Conservation (phyloP, 1,139 yeast genomes). For the Citeromyces hawaiiensis region DNA sequence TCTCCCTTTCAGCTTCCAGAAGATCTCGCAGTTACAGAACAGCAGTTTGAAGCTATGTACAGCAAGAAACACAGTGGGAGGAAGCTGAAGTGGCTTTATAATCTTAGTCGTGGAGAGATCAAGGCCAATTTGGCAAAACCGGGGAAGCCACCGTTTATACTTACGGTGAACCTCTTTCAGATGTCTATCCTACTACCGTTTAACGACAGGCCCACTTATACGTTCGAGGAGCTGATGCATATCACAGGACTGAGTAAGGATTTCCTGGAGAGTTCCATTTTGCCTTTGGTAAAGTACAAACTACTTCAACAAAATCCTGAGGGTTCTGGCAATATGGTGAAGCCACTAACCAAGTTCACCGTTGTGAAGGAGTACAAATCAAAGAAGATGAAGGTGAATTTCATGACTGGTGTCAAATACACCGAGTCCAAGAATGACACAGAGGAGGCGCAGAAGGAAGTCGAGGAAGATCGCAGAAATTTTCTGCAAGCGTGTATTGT, state of each 20-base stretch:
- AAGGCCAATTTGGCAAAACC: conserved; percentile 78
- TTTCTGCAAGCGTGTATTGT: conserved; percentile 89
- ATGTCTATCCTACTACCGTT: conserved; percentile 74
- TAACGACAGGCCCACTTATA: conserved; percentile 49
- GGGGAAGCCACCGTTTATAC: conserved; percentile 71
- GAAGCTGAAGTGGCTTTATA: conserved; percentile 92
- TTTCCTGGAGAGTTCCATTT: conserved; percentile 59
- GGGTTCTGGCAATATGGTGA: conserved; percentile 31
- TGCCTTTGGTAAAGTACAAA: conserved; percentile 70
- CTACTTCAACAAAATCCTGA: conserved; percentile 55
- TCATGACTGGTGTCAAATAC: conserved; percentile 64
- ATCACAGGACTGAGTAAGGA: conserved; percentile 57
- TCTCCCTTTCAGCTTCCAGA: conserved; percentile 42
- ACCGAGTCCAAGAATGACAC: conserved; percentile 66
- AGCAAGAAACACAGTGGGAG: conserved; percentile 74
- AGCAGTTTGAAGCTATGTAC: conserved; percentile 57
- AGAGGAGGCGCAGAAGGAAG: conserved; percentile 73
- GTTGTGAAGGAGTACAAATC: conserved; percentile 76
- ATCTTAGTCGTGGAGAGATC: conserved; percentile 83
- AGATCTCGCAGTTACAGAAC: conserved; percentile 51
- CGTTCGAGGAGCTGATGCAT: conserved; percentile 48
- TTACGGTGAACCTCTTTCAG: conserved; percentile 78
- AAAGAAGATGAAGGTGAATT: conserved; percentile 73
- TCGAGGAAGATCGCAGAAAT: conserved; percentile 77
- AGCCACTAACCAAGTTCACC: conserved; percentile 49